These are phyloP conservation scores for Toxicodendron radicans DNA, from an alignment of 345 rosid genomes.

Conservation along the genomic window DNA sequence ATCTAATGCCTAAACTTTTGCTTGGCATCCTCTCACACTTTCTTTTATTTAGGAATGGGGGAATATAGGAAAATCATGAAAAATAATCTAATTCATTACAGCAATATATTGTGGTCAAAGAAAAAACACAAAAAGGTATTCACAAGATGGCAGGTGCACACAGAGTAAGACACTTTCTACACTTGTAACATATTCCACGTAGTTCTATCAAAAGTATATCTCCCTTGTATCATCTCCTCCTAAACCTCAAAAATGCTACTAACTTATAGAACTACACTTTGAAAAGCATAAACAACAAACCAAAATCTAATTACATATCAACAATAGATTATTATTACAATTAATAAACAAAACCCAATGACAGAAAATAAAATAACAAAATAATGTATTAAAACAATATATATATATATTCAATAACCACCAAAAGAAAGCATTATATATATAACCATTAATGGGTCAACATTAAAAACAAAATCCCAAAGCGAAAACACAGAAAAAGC, in stretches of 20 bases:
- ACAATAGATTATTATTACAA: neutral
- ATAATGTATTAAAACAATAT: no score
- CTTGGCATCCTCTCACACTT: no score
- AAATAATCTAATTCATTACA: neutral
- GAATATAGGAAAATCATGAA: neutral
- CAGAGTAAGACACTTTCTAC: neutral
- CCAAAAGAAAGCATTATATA: neutral
- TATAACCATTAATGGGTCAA: neutral
- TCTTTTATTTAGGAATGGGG: neutral
- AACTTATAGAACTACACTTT: neutral
- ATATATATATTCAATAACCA: neutral
- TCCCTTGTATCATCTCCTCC: neutral
- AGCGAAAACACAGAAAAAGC: neutral
- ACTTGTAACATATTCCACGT: no score
- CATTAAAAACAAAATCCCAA: neutral
- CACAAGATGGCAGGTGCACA: neutral
- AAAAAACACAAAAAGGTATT: no score
- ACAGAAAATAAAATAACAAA: slow-evolving; percentile 2
- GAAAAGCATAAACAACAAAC: neutral
- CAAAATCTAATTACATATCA: neutral
- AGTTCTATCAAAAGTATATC: neutral
- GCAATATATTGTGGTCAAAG: neutral
- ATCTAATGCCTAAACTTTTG: neutral
- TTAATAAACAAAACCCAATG: neutral
- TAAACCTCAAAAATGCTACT: neutral